Base-by-base conservation (phyloP, 2,329 filamentous ascomycete genomes). In the Trichophyton mentagrophytes region DNA sequence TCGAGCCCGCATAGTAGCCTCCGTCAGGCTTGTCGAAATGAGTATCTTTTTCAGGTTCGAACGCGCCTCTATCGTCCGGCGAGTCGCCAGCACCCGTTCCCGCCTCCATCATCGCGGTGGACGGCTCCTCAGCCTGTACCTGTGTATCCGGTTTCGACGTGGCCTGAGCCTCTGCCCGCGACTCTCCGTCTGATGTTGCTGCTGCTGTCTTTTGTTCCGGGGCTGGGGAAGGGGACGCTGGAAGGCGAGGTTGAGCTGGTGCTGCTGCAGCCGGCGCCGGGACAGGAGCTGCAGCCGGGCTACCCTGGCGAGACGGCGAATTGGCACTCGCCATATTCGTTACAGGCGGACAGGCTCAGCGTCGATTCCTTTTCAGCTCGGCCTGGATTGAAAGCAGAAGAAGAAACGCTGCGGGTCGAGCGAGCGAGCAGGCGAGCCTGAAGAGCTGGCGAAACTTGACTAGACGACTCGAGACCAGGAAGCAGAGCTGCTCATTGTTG, bases 201-300 rank as follows among this genome's bases (percentile, higher is more conserved):
- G 22, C 5, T 25, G 55, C 13, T 30, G 46, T 17, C 20, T 25
- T 22, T 30, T 25, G 30, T 47, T 30, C 49, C 15, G 44, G 64
- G 22, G 64, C 58, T 17, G 57, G 57, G 9, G 65, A 63, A 47
- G 64, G 53, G 44, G 65, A 59, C n/a, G 64, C 38, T 22, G 17
- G 33, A 47, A n/a, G 40, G 6, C n/a, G 33, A 38, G 33, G 40
- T 44, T 17, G 40, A 44, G 44, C 8, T 47, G 20, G 9, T 17
- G 44, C 17, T 25, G 44, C 7, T 15, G 44, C 17, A 20, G 44
- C 44, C 44, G 44, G 44, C 17, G 44, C 44, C 47, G 6, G 57
- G 27, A 15, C 36, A 44, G 40, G 36, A 38, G 46, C 15, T 20
- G 9, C 25, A 53, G 20, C 57, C 53, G 44, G 61, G 53, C 42